Conservation (phyloP, 257 asterid genomes). For the Plantago elongata region DNA sequence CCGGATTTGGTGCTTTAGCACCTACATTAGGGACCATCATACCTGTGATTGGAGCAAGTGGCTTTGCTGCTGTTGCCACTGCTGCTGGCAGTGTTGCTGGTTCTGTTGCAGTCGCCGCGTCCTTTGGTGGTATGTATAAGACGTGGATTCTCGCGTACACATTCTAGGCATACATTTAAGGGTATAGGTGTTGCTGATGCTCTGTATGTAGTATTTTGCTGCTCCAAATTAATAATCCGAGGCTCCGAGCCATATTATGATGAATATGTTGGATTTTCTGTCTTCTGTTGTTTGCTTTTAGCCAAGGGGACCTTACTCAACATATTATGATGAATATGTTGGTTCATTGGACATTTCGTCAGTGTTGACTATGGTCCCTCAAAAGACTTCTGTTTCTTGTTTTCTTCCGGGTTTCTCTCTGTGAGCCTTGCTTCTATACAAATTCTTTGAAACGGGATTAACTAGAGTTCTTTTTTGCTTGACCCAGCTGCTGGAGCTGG, state of each 20-base stretch:
- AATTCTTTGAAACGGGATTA: background rate
- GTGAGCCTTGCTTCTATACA: background rate
- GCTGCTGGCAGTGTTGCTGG: constrained; percentile 99
- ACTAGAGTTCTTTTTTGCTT: constrained; percentile 10
- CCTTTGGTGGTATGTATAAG: constrained; percentile 72
- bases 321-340: too few relatives aligned
- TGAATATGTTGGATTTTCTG: background rate
- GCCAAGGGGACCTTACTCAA: too few relatives aligned
- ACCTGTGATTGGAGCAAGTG: constrained; percentile 93
- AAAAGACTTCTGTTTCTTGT: too few relatives aligned
- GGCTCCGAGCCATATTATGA: background rate
- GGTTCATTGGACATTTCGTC: too few relatives aligned
- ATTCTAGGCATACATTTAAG: constrained; percentile 9
- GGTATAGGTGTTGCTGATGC: background rate
- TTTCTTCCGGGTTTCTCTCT: too few relatives aligned
- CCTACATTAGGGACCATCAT: constrained; percentile 83
- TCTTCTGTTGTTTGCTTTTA: background rate
- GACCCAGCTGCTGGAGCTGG: constrained; percentile 97
- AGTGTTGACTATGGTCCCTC: too few relatives aligned
- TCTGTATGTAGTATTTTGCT: constrained; percentile 8
- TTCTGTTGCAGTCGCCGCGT: constrained; percentile 97
- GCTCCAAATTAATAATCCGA: background rate
- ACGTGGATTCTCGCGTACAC: background rate
- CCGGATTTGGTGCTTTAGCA: constrained; percentile 86
- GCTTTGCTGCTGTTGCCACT: constrained; percentile 87